Percentiles rank a stretch among this genome's conserved stretches.
phyloP scores from a whole-genome alignment of 1,139 yeast genomes.

The Lodderomyces metapsilosis region DNA sequence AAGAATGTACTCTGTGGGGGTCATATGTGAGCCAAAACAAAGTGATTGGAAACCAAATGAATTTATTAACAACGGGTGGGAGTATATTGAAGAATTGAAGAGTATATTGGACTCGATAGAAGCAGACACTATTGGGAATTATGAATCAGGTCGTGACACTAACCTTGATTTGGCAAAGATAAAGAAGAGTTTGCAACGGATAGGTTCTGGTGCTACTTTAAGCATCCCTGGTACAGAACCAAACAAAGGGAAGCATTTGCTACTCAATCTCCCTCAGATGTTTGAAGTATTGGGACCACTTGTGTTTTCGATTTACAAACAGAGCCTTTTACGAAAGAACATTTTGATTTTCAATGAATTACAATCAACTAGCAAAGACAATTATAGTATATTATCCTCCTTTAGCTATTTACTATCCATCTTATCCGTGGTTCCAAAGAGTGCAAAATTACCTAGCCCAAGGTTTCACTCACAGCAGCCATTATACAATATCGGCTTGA shows the following conservation, averaged over 20 bases:
- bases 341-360: constrained; percentile 55
- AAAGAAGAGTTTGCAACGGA: background rate
- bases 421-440: constrained; percentile 38
- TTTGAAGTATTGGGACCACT: constrained; percentile 67
- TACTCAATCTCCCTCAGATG: constrained; percentile 46
- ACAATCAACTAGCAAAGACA: constrained; percentile 6
- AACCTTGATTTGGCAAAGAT: constrained; percentile 12
- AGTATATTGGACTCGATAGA: constrained; percentile 36
- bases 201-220: background rate
- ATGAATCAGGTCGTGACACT: constrained; percentile 15
- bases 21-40: constrained; percentile 48
- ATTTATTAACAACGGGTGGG: constrained; percentile 55
- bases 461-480: constrained; percentile 40
- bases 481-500: constrained; percentile 63
- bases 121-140: constrained; percentile 9
- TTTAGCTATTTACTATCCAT: constrained; percentile 38
- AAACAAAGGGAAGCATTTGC: constrained; percentile 44
- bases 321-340: constrained; percentile 59
- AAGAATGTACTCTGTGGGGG: constrained; percentile 64
- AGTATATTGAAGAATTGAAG: constrained; percentile 49
- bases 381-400: constrained; percentile 16
- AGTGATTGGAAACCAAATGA: constrained; percentile 52
- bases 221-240: constrained; percentile 10
- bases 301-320: constrained; percentile 68
- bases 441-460: constrained; percentile 12